Conservation (phyloP, 1,284 basidiomycete genomes). For the Cryptococcus sp. region DNA sequence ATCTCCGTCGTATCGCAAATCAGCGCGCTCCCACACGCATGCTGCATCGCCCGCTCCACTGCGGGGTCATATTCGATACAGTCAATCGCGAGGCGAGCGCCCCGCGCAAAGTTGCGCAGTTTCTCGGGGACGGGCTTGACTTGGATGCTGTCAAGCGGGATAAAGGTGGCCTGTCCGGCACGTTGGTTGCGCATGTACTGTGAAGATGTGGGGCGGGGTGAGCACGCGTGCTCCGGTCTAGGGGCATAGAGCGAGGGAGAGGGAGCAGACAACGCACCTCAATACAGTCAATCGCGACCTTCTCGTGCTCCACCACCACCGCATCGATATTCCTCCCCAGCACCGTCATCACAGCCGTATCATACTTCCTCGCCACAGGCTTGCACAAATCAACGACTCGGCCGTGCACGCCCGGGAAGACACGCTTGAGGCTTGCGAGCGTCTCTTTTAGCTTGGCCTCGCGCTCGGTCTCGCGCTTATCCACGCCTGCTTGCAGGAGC, state of each 20-base stretch:
- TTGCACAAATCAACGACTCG: conserved; percentile 90
- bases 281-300: conserved; percentile 95
- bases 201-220: background rate
- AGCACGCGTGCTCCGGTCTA: too few relatives aligned
- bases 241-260: background rate
- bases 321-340: conserved; percentile 93
- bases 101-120: conserved; percentile 84
- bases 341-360: conserved; percentile 89
- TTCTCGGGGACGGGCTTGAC: conserved; percentile 92
- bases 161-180: conserved; percentile 91
- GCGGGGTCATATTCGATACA: conserved; percentile 83
- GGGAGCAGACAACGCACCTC: conserved; percentile 57
- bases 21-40: conserved; percentile 90
- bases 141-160: conserved; percentile 94
- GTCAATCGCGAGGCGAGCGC: conserved; percentile 89
- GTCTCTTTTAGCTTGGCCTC: conserved; percentile 84
- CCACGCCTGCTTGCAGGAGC: conserved; percentile 80
- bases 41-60: conserved; percentile 90
- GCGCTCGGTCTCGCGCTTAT: conserved; percentile 78
- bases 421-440: conserved; percentile 72
- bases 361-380: conserved; percentile 88
- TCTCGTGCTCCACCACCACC: conserved; percentile 93
- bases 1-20: conserved; percentile 94
- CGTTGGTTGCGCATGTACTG: conserved; percentile 95
- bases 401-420: conserved; percentile 88